phyloP scores from a whole-genome alignment of 257 asterid genomes.

The Salvia hispanica region DNA sequence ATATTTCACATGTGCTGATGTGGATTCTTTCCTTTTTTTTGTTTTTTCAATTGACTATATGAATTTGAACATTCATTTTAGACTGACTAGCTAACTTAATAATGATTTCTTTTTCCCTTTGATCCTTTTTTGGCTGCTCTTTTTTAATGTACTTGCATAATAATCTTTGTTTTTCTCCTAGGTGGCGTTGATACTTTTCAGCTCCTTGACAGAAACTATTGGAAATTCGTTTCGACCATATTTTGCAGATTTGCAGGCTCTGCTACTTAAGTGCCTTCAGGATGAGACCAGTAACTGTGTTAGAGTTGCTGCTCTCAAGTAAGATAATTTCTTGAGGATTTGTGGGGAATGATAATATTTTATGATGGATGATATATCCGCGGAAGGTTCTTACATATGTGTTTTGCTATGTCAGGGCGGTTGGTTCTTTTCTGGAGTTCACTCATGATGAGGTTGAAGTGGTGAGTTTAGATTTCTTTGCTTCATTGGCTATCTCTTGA shows the following conservation, averaged over 20 bases:
- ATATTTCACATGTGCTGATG: constrained; percentile 19
- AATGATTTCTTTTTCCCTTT: background rate
- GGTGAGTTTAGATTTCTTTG: constrained; percentile 56
- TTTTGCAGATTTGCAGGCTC: constrained; percentile 79
- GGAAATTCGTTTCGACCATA: constrained; percentile 90
- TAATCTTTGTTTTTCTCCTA: constrained; percentile 39
- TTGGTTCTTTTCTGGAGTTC: constrained; percentile 97
- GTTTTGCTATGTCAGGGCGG: constrained; percentile 77
- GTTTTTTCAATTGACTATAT: background rate
- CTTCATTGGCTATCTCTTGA: constrained; percentile 21
- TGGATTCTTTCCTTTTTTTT: background rate
- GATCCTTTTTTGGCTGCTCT: background rate
- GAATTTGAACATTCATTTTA: constrained; percentile 1
- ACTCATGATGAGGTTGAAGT: constrained; percentile 86
- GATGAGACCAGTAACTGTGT: constrained; percentile 96
- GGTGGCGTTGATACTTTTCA: constrained; percentile 98
- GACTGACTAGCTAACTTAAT: background rate
- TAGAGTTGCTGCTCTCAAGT: constrained; percentile 98
- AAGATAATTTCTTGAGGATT: constrained; percentile 39
- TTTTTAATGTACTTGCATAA: constrained; percentile 17
- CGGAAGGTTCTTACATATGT: constrained; percentile 29
- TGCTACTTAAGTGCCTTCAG: constrained; percentile 90
- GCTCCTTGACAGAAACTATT: constrained; percentile 98
- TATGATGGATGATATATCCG: constrained; percentile 22
- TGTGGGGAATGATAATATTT: constrained; percentile 14